A percentile compares a stretch with the other conserved stretches of the same genome.
Evolutionary conservation across 2,329 filamentous ascomycete species (phyloP).

Genomic region (Exophiala alcalophila): DNA sequence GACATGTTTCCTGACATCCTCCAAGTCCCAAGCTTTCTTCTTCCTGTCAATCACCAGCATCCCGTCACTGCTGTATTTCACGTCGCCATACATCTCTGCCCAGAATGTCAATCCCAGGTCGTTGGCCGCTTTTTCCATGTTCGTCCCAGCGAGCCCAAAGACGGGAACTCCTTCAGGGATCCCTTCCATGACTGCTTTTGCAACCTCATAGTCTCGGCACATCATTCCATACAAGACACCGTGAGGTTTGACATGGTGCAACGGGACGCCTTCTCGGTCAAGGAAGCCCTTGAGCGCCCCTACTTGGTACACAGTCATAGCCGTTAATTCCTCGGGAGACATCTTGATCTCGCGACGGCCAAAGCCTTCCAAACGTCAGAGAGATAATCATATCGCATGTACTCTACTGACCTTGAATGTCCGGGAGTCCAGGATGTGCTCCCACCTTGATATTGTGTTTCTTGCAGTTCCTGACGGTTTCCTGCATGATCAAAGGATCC

Average conservation of each 20-base stretch:
- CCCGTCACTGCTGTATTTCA: conserved; percentile 53
- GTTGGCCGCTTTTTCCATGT: conserved; percentile 53
- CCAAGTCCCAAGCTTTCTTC: conserved; percentile 51
- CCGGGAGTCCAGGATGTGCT: conserved; percentile 64
- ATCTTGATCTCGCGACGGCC: conserved; percentile 62
- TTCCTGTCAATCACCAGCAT: conserved; percentile 57
- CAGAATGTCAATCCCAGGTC: conserved; percentile 54
- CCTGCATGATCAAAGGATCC: conserved; percentile 63
- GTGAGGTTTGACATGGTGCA: conserved; percentile 64
- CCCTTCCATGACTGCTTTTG: conserved; percentile 53
- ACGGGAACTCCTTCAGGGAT: conserved; percentile 52
- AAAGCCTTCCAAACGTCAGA: conserved; percentile 51
- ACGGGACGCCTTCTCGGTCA: conserved; percentile 52
- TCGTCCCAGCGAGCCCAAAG: conserved; percentile 55
- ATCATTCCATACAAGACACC: conserved; percentile 60
- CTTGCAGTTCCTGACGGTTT: conserved; percentile 59
- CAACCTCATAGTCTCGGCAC: conserved; percentile 51
- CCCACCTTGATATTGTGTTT: conserved; percentile 56
- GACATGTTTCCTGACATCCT: conserved; percentile 43
- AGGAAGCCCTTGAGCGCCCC: conserved; percentile 61
- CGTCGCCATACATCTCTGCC: conserved; percentile 56
- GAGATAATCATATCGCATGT: too few relatives aligned
- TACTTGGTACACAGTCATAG: conserved; percentile 61
- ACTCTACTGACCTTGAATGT: conserved; percentile 36
- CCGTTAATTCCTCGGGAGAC: conserved; percentile 55